Base-by-base conservation (phyloP, 768 basidiomycete species). In the Coprinopsis marcescibilis region DNA sequence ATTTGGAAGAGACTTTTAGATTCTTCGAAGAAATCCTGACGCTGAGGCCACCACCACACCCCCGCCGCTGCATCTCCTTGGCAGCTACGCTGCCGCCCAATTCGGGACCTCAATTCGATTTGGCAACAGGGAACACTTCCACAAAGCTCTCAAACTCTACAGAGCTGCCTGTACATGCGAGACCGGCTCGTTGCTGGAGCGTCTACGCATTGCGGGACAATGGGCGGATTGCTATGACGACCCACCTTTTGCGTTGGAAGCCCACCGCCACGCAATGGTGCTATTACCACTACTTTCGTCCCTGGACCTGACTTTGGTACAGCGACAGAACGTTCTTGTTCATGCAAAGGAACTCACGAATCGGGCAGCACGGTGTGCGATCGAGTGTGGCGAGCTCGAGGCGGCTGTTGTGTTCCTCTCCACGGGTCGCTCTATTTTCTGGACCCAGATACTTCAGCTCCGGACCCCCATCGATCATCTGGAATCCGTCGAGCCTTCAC, bases 31-130 rank as follows among this genome's bases (percentile, higher is more conserved):
- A 7, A 4, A 54, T 43, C 4, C 47, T 57, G 57, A 58, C 4
- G 57, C 63, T 29, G 10, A 2, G 11, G 21, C 27, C 7, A 42
- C 55, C 25, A 39, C 39, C 38, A 2, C 57, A 54, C 37, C 46
- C 54, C 32, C 26, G 48, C 40, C 52, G 57, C n/a, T 27, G 39
- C n/a, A 8, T 4, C 2, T 50, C 4, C 57, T 59, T 21, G 45
- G 43, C 43, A 46, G 55, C 33, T 52, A 55, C n/a, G 55, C 45
- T 19, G 26, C 6, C 32, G 29, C 39, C 8, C 8, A 32, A n/a
- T n/a, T 8, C 29, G n/a, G n/a, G 29, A 32, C n/a, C n/a, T 32
- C 8, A n/a, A n/a, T n/a, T n/a, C n/a, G n/a, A n/a, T n/a, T n/a
- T n/a, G 8, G 29, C 29, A n/a, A 32, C 29, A n/a, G n/a, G 8